phyloP scores from a whole-genome alignment of 192 early-diverging fungal genomes.

The Tieghemiomyces parasiticus region DNA sequence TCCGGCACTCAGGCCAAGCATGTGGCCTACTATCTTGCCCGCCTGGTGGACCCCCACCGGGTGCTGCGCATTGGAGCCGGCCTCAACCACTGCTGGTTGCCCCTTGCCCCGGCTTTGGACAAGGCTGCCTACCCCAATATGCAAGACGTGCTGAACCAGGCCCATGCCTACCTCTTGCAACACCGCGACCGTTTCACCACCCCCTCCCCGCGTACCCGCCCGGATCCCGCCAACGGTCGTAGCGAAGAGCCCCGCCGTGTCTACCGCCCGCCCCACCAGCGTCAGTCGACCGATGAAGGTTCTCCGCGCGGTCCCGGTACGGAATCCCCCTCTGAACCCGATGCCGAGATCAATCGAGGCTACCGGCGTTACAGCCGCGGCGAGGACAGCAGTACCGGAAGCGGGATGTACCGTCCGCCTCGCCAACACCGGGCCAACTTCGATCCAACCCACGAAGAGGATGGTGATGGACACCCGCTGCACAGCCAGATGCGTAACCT shows the following conservation, averaged over 20 bases:
- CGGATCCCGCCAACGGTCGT: slow-evolving; percentile 15
- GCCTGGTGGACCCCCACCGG: slow-evolving; percentile 37
- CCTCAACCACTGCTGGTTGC: slow-evolving; percentile 56
- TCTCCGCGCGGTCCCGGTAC: too few species aligned
- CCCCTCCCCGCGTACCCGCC: slow-evolving; percentile 18
- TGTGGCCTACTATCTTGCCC: slow-evolving; percentile 68
- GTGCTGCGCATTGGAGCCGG: slow-evolving; percentile 48
- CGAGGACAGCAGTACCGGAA: slow-evolving; percentile 12
- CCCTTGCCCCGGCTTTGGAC: slow-evolving; percentile 43
- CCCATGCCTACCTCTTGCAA: slow-evolving; percentile 45
- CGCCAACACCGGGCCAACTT: background rate
- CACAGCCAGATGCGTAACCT: too few species aligned
- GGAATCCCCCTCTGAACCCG: too few species aligned
- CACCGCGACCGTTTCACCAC: slow-evolving; percentile 23
- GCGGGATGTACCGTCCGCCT: slow-evolving; percentile 11
- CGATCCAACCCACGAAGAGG: background rate
- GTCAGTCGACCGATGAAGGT: slow-evolving; percentile 7
- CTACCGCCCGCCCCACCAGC: slow-evolving; percentile 9
- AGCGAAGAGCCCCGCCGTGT: background rate
- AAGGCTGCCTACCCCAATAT: slow-evolving; percentile 60
- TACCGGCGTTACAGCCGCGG: too few species aligned
- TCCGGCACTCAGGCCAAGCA: slow-evolving; percentile 68
- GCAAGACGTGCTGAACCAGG: slow-evolving; percentile 65
- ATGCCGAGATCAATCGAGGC: too few species aligned
- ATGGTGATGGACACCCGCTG: background rate